Evolutionary conservation across 257 asterid genomes (phyloP).

Genomic region (Ligustrum vulgare): DNA sequence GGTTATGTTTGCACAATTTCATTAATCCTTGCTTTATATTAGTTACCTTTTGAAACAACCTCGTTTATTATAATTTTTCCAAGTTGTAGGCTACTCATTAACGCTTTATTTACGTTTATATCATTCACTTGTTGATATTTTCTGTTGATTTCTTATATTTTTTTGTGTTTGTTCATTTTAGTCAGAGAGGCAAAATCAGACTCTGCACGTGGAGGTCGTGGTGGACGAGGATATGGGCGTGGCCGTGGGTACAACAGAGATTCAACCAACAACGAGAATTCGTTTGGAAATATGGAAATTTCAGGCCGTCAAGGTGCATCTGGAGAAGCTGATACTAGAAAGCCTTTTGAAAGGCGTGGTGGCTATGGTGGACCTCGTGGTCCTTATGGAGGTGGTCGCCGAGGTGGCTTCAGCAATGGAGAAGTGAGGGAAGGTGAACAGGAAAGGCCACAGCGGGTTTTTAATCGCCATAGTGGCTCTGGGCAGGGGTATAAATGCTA

Average conservation of each 20-base stretch:
- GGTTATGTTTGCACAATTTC: not conserved
- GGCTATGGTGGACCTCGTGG: slow-evolving; percentile 74
- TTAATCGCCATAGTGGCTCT: slow-evolving; percentile 75
- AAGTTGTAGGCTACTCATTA: not conserved
- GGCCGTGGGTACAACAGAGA: slow-evolving; percentile 66
- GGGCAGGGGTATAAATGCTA: slow-evolving; percentile 59
- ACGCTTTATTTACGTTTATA: not conserved
- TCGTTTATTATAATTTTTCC: not conserved
- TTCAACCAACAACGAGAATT: slow-evolving; percentile 35
- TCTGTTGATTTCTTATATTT: not conserved
- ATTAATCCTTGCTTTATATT: not conserved
- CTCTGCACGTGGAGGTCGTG: slow-evolving; percentile 54
- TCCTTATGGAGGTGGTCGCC: slow-evolving; percentile 63
- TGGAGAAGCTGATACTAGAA: slow-evolving; percentile 52
- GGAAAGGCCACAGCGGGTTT: slow-evolving; percentile 65
- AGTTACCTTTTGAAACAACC: not conserved
- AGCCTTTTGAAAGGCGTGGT: slow-evolving; percentile 60
- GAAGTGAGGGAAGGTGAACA: slow-evolving; percentile 55
- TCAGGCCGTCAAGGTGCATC: slow-evolving; percentile 52
- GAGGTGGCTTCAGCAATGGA: slow-evolving; percentile 73
- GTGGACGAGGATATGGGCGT: slow-evolving; percentile 69
- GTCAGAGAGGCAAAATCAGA: slow-evolving; percentile 73
- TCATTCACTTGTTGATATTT: not conserved
- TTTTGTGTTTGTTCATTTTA: slow-evolving; percentile 21
- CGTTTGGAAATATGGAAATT: slow-evolving; percentile 50